These are phyloP conservation scores for Vishniacozyma victoriae DNA, from an alignment of 768 basidiomycete genomes.

Conservation along the genomic window DNA sequence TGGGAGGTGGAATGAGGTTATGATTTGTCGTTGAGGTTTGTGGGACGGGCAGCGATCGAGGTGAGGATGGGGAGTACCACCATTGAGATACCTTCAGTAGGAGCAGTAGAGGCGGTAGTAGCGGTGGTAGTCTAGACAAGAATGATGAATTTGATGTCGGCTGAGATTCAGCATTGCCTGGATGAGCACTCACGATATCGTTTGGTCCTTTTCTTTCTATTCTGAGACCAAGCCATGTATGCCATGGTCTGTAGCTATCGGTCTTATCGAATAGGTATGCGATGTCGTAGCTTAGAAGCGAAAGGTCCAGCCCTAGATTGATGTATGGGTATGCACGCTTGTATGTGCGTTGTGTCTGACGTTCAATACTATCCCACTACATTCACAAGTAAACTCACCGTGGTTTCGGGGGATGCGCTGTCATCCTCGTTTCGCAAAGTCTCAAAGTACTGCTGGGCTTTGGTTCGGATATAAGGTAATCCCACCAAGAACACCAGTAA, in stretches of 20 bases:
- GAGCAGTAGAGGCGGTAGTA: conserved; percentile 7
- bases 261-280: conserved; percentile 85
- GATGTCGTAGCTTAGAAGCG: conserved; percentile 75
- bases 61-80: conserved; percentile 96
- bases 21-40: conserved; percentile 46
- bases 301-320: conserved; percentile 70
- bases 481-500: conserved; percentile 80
- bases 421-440: conserved; percentile 76
- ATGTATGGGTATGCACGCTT: conserved; percentile 74
- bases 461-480: conserved; percentile 81
- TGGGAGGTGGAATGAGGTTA: conserved; percentile 66
- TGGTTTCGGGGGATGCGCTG: no score
- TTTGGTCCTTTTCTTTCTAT: conserved; percentile 55
- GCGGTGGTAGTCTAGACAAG: conserved; percentile 11
- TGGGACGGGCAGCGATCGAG: conserved; percentile 64
- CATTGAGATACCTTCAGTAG: conserved; percentile 70
- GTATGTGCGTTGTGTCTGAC: conserved; percentile 52
- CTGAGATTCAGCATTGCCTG: background rate
- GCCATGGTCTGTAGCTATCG: conserved; percentile 84
- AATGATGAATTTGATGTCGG: conserved; percentile 7
- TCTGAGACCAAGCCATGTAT: conserved; percentile 75
- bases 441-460: conserved; percentile 85
- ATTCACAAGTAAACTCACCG: no score
- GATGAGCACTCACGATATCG: background rate
- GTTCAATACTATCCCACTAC: background rate